phyloP scores from a whole-genome alignment of 805 yeast genomes.

The Ogataea siamensis region DNA sequence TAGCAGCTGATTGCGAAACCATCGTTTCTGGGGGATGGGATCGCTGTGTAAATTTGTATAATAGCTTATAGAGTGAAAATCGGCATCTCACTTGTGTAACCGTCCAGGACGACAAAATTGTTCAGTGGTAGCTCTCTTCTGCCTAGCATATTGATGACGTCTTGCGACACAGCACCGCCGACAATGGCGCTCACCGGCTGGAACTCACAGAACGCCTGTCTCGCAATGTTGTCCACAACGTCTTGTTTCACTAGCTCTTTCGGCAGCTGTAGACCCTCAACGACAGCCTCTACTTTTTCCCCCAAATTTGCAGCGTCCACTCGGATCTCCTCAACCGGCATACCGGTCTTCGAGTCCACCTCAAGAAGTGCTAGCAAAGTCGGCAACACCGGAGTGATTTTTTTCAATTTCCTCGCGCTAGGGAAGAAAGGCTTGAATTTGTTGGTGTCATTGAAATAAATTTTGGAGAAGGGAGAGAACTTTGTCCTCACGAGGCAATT shows the following conservation, averaged over 20 bases:
- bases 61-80: slow-evolving; percentile 50
- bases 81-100: slow-evolving; percentile 70
- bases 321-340: slow-evolving; percentile 24
- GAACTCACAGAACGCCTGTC: slow-evolving; percentile 61
- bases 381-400: slow-evolving; percentile 58
- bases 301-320: slow-evolving; percentile 33
- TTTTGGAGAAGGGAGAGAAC: slow-evolving; percentile 38
- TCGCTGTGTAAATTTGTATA: slow-evolving; percentile 58
- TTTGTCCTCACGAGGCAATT: slow-evolving; percentile 36
- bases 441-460: slow-evolving; percentile 36
- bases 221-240: slow-evolving; percentile 39
- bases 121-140: slow-evolving; percentile 77
- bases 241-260: slow-evolving; percentile 34
- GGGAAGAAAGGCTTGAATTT: slow-evolving; percentile 28
- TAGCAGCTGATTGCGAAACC: slow-evolving; percentile 39
- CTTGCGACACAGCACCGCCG: slow-evolving; percentile 91
- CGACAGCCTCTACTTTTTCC: slow-evolving; percentile 30
- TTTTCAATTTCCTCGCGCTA: slow-evolving; percentile 40
- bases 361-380: slow-evolving; percentile 57
- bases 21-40: slow-evolving; percentile 83
- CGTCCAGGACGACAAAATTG: slow-evolving; percentile 77
- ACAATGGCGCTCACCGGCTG: slow-evolving; percentile 82
- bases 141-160: slow-evolving; percentile 78
- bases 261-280: slow-evolving; percentile 46
- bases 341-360: slow-evolving; percentile 23